These are phyloP conservation scores for Chalciporus sphaerocephalus DNA, from an alignment of 768 basidiomycete species.

Conservation along the genomic window DNA sequence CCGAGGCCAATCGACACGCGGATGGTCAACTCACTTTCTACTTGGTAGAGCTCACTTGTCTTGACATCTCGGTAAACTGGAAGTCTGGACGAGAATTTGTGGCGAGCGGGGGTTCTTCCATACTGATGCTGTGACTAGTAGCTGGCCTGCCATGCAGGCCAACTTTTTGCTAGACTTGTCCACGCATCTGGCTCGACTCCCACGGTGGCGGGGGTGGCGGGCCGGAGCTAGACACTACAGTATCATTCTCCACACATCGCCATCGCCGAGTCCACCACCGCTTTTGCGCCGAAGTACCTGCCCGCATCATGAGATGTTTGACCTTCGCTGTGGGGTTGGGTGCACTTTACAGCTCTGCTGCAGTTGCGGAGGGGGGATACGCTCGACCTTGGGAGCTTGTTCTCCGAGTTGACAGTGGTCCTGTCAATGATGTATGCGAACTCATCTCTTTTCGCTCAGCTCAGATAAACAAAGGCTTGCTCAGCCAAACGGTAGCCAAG, in stretches of 20 bases:
- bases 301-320: slow-evolving; percentile 13
- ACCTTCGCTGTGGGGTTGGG: slow-evolving; percentile 2
- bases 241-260: too few species aligned
- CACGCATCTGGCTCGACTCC: neutral
- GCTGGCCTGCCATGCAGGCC: too few species aligned
- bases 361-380: slow-evolving; percentile 45
- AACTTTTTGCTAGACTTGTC: neutral
- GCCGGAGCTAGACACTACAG: neutral
- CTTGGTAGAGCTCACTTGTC: neutral
- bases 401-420: slow-evolving; percentile 15
- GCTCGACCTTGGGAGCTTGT: slow-evolving; percentile 63
- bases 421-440: slow-evolving; percentile 15
- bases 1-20: neutral
- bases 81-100: neutral
- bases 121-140: neutral
- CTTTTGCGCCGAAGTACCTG: neutral
- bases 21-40: neutral
- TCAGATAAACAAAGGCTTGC: slow-evolving; percentile 21
- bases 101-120: neutral
- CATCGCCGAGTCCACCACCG: neutral
- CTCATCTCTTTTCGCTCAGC: slow-evolving; percentile 16
- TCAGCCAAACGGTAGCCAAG: slow-evolving; percentile 6
- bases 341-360: neutral
- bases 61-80: neutral
- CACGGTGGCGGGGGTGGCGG: neutral